phyloP scores from a whole-genome alignment of 2,329 filamentous ascomycete genomes.

The Hortaea werneckii region DNA sequence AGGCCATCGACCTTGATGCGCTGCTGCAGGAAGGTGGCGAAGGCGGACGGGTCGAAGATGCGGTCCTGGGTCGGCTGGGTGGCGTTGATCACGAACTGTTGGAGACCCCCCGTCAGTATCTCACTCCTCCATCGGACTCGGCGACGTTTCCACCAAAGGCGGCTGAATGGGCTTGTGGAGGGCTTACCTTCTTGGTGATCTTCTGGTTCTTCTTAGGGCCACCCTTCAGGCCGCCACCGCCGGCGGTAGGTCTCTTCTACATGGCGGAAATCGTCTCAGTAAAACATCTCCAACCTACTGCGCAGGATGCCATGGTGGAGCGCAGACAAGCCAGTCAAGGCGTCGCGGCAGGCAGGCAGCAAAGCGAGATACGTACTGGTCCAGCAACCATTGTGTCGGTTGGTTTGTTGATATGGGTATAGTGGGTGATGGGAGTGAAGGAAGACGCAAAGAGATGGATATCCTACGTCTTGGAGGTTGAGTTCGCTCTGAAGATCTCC shows the following conservation, averaged over 20 bases:
- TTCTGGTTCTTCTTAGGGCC: slow-evolving; percentile 48
- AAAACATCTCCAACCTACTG: slow-evolving; percentile 70
- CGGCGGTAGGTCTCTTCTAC: slow-evolving; percentile 48
- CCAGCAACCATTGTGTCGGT: slow-evolving; percentile 68
- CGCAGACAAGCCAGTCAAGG: slow-evolving; percentile 20
- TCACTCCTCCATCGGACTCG: background rate
- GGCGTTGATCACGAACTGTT: slow-evolving; percentile 96
- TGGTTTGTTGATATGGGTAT: slow-evolving; percentile 15
- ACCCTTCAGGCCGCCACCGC: slow-evolving; percentile 25
- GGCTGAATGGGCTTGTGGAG: background rate
- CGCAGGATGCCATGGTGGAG: slow-evolving; percentile 30
- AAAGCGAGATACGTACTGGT: slow-evolving; percentile 93
- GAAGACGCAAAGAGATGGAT: slow-evolving; percentile 71
- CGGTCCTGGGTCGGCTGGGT: slow-evolving; percentile 97
- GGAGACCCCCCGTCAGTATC: slow-evolving; percentile 5
- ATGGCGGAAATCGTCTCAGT: slow-evolving; percentile 30
- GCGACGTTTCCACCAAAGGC: background rate
- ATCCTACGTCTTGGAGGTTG: slow-evolving; percentile 63
- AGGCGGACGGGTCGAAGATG: slow-evolving; percentile 98
- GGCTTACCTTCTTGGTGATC: slow-evolving; percentile 71
- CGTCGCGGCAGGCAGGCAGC: slow-evolving; percentile 63
- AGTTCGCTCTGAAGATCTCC: background rate
- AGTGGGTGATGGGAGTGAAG: slow-evolving; percentile 17
- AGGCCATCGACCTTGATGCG: slow-evolving; percentile 99
- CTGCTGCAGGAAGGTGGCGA: slow-evolving; percentile 99